Conservation (phyloP, 306 rosid species). For the Amphicarpaea edgeworthii region DNA sequence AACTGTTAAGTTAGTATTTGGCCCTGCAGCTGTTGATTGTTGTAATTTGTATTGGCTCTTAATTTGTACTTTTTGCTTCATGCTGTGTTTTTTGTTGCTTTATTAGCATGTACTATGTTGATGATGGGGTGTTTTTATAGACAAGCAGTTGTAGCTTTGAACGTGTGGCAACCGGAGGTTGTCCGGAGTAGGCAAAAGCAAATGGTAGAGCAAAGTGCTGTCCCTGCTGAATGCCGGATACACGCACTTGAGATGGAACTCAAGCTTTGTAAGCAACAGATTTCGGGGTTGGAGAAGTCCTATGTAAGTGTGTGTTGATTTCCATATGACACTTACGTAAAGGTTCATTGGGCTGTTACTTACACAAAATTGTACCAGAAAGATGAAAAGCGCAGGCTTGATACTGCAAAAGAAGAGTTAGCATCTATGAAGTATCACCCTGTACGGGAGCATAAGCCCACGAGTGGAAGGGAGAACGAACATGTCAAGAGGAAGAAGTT, state of each 20-base stretch:
- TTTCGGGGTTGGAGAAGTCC: conserved; percentile 61
- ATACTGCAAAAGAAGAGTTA: conserved; percentile 66
- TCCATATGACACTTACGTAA: conserved; percentile 19
- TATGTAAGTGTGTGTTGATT: conserved; percentile 70
- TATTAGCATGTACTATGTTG: conserved; percentile 15
- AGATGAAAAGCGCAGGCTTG: conserved; percentile 69
- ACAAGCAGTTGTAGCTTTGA: conserved; percentile 83
- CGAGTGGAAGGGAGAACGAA: conserved; percentile 37
- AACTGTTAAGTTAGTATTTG: conserved; percentile 1
- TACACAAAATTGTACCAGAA: conserved; percentile 58
- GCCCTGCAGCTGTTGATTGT: not conserved
- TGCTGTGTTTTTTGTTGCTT: not conserved
- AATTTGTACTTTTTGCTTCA: not conserved
- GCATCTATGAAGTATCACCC: conserved; percentile 74
- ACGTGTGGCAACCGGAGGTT: conserved; percentile 86
- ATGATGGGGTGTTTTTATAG: conserved; percentile 50
- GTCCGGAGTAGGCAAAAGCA: conserved; percentile 51
- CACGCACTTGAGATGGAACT: conserved; percentile 52
- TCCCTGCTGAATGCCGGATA: conserved; percentile 53
- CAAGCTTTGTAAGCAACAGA: conserved; percentile 51
- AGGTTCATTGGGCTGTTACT: conserved; percentile 43
- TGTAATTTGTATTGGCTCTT: not conserved
- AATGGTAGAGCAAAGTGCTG: conserved; percentile 50
- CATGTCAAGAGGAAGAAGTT: conserved; percentile 55
- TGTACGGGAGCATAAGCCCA: conserved; percentile 46